phyloP scores from a whole-genome alignment of 352 stramenopile species.

The Aphanomyces cochlioides region DNA sequence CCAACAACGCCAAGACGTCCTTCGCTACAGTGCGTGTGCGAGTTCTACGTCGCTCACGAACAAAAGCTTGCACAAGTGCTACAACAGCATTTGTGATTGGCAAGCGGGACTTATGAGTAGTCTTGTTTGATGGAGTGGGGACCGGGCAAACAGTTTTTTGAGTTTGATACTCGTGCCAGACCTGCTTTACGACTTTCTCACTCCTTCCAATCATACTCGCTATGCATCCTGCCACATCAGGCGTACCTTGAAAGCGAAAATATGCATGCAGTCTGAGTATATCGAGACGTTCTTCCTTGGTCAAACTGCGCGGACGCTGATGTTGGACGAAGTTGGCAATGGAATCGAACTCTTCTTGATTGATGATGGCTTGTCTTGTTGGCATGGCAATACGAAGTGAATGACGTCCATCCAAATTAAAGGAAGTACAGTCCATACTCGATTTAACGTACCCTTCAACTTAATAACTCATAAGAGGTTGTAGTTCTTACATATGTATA shows the following conservation, averaged over 20 bases:
- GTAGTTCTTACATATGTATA: too few relatives aligned
- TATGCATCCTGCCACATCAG: neutral
- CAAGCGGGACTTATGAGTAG: neutral
- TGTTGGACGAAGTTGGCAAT: neutral
- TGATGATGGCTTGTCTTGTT: too few relatives aligned
- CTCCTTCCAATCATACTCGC: neutral
- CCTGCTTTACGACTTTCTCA: neutral
- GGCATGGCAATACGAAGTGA: too few relatives aligned
- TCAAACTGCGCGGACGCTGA: neutral
- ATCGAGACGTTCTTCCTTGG: neutral
- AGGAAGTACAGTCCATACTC: too few relatives aligned
- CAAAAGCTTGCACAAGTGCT: neutral
- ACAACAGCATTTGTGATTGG: too few relatives aligned
- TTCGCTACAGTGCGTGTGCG: neutral
- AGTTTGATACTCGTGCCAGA: neutral
- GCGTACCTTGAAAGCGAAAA: neutral
- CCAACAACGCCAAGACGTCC: neutral
- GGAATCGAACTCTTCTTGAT: neutral
- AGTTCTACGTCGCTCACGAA: neutral
- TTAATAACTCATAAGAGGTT: too few relatives aligned
- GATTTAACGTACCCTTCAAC: too few relatives aligned
- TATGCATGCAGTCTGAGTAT: constrained; percentile 9
- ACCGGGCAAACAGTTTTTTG: neutral
- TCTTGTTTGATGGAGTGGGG: neutral
- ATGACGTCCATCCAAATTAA: too few relatives aligned